Conservation (phyloP, 139 green algal genomes). For the Tetraselmis chui region DNA sequence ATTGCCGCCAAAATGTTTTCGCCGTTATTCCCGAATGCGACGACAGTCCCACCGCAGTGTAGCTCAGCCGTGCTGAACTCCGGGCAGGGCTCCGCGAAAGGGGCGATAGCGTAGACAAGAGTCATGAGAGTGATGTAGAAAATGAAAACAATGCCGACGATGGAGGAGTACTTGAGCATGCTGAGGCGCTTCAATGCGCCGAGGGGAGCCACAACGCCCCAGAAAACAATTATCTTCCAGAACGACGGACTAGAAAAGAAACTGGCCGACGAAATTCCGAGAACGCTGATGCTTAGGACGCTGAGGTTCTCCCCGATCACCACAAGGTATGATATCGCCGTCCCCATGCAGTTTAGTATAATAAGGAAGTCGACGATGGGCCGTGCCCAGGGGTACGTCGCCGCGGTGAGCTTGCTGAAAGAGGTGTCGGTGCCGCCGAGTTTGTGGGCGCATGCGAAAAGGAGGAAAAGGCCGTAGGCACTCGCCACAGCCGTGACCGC, state of each 20-base stretch:
- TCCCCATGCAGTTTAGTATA: background rate
- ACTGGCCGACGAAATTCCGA: background rate
- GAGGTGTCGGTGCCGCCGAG: background rate
- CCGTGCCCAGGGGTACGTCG: background rate
- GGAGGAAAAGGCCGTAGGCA: background rate
- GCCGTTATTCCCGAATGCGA: background rate
- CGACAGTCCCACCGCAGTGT: background rate
- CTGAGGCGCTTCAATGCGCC: background rate
- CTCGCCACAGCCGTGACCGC: background rate
- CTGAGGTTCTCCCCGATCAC: background rate
- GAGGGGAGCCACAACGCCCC: background rate
- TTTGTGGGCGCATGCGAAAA: background rate
- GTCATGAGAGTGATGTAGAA: background rate
- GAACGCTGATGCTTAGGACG: background rate
- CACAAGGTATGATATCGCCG: background rate
- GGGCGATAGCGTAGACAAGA: background rate
- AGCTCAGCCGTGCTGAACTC: background rate
- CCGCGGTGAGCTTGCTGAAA: background rate
- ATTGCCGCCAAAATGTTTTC: background rate
- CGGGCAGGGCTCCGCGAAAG: background rate
- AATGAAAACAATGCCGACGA: background rate
- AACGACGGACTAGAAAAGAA: background rate
- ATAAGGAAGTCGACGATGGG: background rate
- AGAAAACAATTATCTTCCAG: background rate
- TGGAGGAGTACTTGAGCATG: background rate